These are phyloP conservation scores for Pichia membranifaciens DNA, from an alignment of 805 yeast species.

Conservation along the genomic window DNA sequence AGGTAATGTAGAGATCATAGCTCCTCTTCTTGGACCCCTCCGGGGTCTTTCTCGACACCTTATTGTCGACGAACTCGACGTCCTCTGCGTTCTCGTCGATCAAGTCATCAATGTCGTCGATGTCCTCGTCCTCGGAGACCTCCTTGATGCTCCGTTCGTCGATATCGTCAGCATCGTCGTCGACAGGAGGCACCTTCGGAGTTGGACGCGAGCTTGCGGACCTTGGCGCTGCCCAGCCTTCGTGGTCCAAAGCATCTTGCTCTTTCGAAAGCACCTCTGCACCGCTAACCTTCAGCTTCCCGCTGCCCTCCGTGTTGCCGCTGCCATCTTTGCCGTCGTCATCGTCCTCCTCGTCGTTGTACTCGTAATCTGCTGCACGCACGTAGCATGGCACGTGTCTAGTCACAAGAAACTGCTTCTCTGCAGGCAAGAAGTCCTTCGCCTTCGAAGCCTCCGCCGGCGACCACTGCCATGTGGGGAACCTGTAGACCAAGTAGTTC, in stretches of 20 bases:
- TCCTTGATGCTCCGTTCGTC: constrained; percentile 11
- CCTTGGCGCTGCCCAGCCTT: constrained; percentile 52
- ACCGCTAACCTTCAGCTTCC: no score
- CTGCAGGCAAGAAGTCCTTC: constrained; percentile 72
- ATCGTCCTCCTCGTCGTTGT: constrained; percentile 21
- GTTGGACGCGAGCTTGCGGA: constrained; percentile 6
- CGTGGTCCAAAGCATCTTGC: constrained; percentile 30
- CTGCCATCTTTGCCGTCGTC: no score
- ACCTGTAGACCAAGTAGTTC: constrained; percentile 81
- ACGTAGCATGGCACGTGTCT: constrained; percentile 82
- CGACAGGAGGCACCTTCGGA: background rate
- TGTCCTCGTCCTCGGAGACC: constrained; percentile 24
- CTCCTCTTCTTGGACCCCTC: constrained; percentile 44
- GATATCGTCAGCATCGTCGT: constrained; percentile 1
- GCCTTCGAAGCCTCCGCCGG: constrained; percentile 47
- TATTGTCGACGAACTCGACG: constrained; percentile 25
- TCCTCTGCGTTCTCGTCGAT: constrained; percentile 32
- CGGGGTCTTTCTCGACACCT: constrained; percentile 30
- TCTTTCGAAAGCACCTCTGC: background rate
- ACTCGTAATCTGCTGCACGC: constrained; percentile 55
- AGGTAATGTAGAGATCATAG: constrained; percentile 86
- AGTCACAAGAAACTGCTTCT: constrained; percentile 84
- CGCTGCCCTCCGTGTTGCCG: no score
- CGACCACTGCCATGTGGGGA: constrained; percentile 97
- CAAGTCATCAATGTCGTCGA: constrained; percentile 37